Conservation (phyloP, 305 asterid species). For the Coffea humblotiana region DNA sequence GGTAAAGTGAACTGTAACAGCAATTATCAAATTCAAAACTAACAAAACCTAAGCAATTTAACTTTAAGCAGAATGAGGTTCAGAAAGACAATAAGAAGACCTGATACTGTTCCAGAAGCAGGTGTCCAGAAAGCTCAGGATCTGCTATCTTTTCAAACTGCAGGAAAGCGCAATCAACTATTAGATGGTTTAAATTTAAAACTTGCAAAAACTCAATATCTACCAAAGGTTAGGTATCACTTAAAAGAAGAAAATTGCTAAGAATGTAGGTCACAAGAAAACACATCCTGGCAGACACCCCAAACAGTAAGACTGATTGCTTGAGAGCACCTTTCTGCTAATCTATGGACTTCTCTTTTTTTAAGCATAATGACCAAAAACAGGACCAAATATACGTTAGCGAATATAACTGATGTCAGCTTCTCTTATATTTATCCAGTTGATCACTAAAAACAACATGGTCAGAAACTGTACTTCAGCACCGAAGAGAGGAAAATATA, state of each 20-base stretch:
- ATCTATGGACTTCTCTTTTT: neutral
- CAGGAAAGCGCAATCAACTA: constrained; percentile 13
- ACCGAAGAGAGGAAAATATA: neutral
- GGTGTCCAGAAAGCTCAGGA: constrained; percentile 96
- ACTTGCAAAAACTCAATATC: neutral
- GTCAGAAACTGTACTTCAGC: neutral
- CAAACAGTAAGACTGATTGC: neutral
- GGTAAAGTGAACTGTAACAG: neutral
- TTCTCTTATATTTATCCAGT: neutral
- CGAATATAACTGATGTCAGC: neutral
- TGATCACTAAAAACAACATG: neutral
- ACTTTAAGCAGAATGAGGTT: constrained; percentile 22
- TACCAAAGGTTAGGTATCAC: neutral
- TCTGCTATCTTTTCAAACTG: constrained; percentile 84
- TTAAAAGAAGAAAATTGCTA: neutral
- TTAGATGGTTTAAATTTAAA: neutral
- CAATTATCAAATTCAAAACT: neutral
- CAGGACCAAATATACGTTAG: neutral
- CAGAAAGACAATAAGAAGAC: constrained; percentile 39
- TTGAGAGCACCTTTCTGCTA: neutral
- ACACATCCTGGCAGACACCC: neutral
- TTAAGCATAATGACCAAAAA: neutral
- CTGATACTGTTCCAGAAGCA: constrained; percentile 97
- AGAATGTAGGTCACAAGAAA: neutral
- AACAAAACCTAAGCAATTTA: constrained; percentile 15